phyloP scores from a whole-genome alignment of 768 basidiomycete species.

The Boletus patriciae region DNA sequence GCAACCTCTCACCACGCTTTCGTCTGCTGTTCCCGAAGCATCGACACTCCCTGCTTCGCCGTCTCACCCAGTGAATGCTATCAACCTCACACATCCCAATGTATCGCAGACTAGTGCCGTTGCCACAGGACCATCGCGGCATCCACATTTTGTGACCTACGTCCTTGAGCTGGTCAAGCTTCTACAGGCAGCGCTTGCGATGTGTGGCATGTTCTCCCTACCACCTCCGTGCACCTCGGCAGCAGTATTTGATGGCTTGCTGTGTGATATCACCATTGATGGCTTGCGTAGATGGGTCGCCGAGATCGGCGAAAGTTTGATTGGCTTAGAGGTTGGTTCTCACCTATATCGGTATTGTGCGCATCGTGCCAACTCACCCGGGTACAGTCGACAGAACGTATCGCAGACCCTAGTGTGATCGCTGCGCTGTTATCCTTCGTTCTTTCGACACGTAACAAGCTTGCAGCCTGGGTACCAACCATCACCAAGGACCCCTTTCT shows the following conservation, averaged over 20 bases:
- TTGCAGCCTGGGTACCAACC: conserved; percentile 48
- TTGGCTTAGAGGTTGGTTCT: conserved; percentile 56
- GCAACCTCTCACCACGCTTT: conserved; percentile 25
- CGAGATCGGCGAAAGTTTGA: conserved; percentile 60
- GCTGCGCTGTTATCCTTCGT: conserved; percentile 71
- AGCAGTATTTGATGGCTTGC: conserved; percentile 55
- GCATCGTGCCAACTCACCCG: neutral
- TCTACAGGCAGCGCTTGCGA: conserved; percentile 65
- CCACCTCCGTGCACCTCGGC: conserved; percentile 10
- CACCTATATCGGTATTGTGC: conserved; percentile 1
- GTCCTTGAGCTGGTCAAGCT: conserved; percentile 78
- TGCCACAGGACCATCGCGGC: conserved; percentile 20
- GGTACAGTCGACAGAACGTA: conserved; percentile 62
- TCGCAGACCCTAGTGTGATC: conserved; percentile 71
- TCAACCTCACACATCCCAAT: conserved; percentile 17
- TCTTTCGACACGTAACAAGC: conserved; percentile 65
- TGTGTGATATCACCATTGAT: conserved; percentile 76
- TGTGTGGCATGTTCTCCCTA: conserved; percentile 66
- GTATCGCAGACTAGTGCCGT: conserved; percentile 11
- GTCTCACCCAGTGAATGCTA: conserved; percentile 22
- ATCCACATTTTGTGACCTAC: conserved; percentile 54
- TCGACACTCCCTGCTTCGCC: conserved; percentile 24
- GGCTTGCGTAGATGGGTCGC: conserved; percentile 68
- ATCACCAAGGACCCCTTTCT: conserved; percentile 80
- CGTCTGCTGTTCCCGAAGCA: conserved; percentile 22